Conservation (phyloP, 169 alveolate genomes). For the Plasmodium blacklocki region DNA sequence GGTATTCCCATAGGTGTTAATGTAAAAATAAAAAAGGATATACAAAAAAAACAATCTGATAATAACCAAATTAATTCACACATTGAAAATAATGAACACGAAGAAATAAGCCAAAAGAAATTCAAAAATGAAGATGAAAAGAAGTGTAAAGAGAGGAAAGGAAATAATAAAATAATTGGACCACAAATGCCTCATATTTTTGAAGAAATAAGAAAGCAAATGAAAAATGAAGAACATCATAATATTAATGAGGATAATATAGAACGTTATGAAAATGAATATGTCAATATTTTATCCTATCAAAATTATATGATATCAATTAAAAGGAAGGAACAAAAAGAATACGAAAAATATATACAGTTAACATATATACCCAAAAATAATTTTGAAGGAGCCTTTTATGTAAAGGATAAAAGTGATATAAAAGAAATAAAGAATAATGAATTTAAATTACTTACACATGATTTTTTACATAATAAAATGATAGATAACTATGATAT, state of each 20-base stretch:
- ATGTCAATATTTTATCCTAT: conserved; percentile 38
- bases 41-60: not conserved
- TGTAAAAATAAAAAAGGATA: conserved; percentile 2
- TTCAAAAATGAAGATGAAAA: not conserved
- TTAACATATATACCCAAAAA: conserved; percentile 59
- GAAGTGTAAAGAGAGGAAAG: not conserved
- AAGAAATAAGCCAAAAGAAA: not conserved
- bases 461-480: not conserved
- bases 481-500: not conserved
- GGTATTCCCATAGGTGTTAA: conserved; percentile 73
- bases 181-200: conserved; percentile 44
- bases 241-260: not conserved
- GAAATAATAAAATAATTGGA: conserved; percentile 20
- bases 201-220: conserved; percentile 43
- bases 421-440: conserved; percentile 17
- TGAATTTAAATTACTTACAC: not conserved
- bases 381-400: conserved; percentile 76
- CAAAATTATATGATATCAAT: conserved; percentile 35
- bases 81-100: not conserved
- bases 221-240: conserved; percentile 9
- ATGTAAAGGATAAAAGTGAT: conserved; percentile 15
- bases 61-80: no score
- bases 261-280: conserved; percentile 31
- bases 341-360: conserved; percentile 37
- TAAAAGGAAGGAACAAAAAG: conserved; percentile 59